phyloP scores from a whole-genome alignment of 805 yeast genomes.

The Pichia cabralensis region DNA sequence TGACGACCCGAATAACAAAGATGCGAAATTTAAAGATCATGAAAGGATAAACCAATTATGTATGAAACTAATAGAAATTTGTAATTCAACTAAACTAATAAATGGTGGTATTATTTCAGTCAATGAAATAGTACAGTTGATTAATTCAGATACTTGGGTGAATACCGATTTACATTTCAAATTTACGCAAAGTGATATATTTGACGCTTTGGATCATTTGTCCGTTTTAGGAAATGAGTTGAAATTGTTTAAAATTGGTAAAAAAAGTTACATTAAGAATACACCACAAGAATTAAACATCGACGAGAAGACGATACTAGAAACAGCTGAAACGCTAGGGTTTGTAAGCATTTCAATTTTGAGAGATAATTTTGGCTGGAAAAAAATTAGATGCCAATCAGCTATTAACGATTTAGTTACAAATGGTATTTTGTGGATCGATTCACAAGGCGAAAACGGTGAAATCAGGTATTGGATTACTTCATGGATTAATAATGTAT shows the following conservation, averaged over 20 bases:
- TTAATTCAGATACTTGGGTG: conserved; percentile 16
- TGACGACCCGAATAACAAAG: conserved; percentile 11
- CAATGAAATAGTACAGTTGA: conserved; percentile 35
- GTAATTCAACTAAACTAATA: conserved; percentile 55
- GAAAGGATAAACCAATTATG: conserved; percentile 62
- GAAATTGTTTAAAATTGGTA: conserved; percentile 48
- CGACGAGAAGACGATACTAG: conserved; percentile 66
- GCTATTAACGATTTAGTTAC: conserved; percentile 73
- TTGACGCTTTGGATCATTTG: conserved; percentile 43
- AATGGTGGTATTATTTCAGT: conserved; percentile 79
- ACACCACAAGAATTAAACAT: conserved; percentile 52
- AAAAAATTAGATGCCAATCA: conserved; percentile 43
- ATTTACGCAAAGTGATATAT: conserved; percentile 41
- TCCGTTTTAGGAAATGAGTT: conserved; percentile 61
- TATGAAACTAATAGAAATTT: conserved; percentile 65
- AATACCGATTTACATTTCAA: conserved; percentile 22
- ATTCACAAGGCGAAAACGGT: conserved; percentile 30
- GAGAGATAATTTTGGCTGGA: conserved; percentile 74
- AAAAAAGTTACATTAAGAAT: conserved; percentile 47
- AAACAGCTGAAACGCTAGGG: conserved; percentile 70
- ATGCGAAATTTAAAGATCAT: conserved; percentile 18
- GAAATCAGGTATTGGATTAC: conserved; percentile 64
- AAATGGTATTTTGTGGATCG: conserved; percentile 82
- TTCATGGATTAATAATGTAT: conserved; percentile 49
- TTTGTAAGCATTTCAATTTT: conserved; percentile 56